Evolutionary conservation across 2,329 filamentous ascomycete species (phyloP).

Genomic region (Trichothecium sympodiale): DNA sequence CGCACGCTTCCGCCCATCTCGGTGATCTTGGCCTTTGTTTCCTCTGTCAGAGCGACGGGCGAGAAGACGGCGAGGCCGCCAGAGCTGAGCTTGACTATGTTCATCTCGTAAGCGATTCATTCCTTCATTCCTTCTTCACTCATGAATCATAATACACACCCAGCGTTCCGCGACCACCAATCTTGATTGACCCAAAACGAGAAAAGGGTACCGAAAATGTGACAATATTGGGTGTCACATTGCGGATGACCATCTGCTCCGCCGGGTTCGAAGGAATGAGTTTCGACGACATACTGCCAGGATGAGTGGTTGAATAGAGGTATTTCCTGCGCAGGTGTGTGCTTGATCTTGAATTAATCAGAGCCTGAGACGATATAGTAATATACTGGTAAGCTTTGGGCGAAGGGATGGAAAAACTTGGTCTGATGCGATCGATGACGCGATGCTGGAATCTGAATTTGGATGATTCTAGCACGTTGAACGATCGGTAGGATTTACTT

Average conservation of each 20-base stretch:
- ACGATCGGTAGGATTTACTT: too few relatives aligned
- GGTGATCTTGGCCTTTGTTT: conserved; percentile 53
- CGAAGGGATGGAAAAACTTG: too few relatives aligned
- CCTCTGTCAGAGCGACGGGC: conserved; percentile 72
- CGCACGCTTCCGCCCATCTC: conserved; percentile 58
- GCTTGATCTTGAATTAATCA: too few relatives aligned
- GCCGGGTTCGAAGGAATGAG: conserved; percentile 62
- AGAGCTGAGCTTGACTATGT: conserved; percentile 63
- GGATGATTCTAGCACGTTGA: too few relatives aligned
- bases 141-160: conserved; percentile 47
- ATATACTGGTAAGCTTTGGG: too few relatives aligned
- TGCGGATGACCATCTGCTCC: conserved; percentile 81
- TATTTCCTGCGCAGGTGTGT: too few relatives aligned
- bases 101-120: conserved; percentile 3
- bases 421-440: too few relatives aligned
- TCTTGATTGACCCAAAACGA: conserved; percentile 66
- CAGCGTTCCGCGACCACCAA: conserved; percentile 81
- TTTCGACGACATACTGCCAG: conserved; percentile 43
- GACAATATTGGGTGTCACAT: conserved; percentile 66
- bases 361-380: too few relatives aligned
- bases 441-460: too few relatives aligned
- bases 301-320: too few relatives aligned
- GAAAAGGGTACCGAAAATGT: conserved; percentile 77
- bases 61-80: conserved; percentile 84
- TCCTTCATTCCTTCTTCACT: background rate